Base-by-base conservation (phyloP, 2,329 filamentous ascomycete genomes). In the Fusarium zealandicum region DNA sequence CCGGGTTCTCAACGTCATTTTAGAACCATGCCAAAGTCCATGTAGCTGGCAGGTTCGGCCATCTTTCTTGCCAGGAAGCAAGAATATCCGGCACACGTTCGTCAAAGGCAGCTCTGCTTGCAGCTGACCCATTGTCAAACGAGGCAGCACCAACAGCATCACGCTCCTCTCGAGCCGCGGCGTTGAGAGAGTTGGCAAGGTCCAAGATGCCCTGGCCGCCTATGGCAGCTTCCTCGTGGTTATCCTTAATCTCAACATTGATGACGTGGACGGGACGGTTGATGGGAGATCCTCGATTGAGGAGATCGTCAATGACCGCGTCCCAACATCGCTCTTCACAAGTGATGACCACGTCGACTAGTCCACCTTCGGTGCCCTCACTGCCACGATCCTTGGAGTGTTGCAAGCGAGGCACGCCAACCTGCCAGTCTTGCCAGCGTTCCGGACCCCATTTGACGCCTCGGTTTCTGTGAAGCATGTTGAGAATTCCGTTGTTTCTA, bases 311-410 rank as follows among this genome's bases (percentile, higher is more conserved):
- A 10, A 99, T 84, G 28, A 99, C 95, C 5, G 95, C 93, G 75
- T 99, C 95, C 92, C 96, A 99, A 72, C 95, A 99, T 56, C 95
- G 83, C 76, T 99, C 95, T 74, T 99, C 95, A 70, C 95, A 99
- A 1, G 95, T 99, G 64, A 99, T 93, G 53, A 99, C 93, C 6
- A 98, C 80, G 71, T 99, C 95, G 1, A 96, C 93, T 4, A 96
- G 82, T 6, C 95, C 95, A 7, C 88, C 90, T 73, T 99, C 95
- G 7, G 90, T 90, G 13, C 95, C 95, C 14, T 83, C 73, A 52
- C 86, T 87, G 18, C 95, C 95, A 69, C 89, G 86, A 71, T 97
- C 89, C 37, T 82, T 82, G 32, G 85, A 78, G 61, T 92, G 88
- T 33, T 93, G 88, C 10, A 95, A 77, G 25, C 93, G 84, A 25